A percentile compares a stretch with the other conserved stretches of the same genome.
Evolutionary conservation across 495 filamentous ascomycete species (phyloP).

Genomic region (Copromyces sp.): DNA sequence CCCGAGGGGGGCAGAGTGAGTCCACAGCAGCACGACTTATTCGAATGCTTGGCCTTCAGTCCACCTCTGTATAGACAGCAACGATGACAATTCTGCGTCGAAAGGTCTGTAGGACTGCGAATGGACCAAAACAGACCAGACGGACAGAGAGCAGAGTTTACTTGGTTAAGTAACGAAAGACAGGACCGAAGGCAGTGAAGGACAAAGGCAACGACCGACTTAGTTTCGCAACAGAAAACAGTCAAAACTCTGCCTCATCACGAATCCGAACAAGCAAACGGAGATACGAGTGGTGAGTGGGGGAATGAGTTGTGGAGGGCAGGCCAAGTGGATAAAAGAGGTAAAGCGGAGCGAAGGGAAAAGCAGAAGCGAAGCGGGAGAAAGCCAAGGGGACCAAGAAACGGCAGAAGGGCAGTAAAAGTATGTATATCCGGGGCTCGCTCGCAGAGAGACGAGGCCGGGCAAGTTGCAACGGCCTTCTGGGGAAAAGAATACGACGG

Average conservation of each 20-base stretch:
- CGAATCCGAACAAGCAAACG: slow-evolving; percentile 2
- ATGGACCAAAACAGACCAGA: neutral
- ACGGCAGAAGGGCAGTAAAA: neutral
- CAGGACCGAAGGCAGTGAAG: neutral
- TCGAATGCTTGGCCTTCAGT: neutral
- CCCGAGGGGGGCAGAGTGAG: neutral
- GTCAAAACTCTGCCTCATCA: neutral
- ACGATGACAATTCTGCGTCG: neutral
- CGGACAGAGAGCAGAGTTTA: neutral
- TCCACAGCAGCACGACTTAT: neutral
- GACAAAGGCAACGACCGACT: slow-evolving; percentile 9
- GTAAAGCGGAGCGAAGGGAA: neutral
- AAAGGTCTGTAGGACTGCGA: neutral
- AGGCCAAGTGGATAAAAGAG: slow-evolving; percentile 3
- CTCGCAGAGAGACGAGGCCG: neutral
- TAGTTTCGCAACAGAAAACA: neutral
- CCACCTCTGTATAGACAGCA: neutral
- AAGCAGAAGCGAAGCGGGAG: neutral
- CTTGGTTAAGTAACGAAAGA: neutral
- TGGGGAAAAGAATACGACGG: neutral
- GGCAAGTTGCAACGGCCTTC: neutral
- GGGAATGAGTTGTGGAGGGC: neutral
- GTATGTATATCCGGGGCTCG: neutral
- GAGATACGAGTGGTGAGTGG: slow-evolving; percentile 1
- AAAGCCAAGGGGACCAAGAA: neutral